Evolutionary conservation across 2,329 filamentous ascomycete species (phyloP).

Genomic region (Hypocreales sp.): DNA sequence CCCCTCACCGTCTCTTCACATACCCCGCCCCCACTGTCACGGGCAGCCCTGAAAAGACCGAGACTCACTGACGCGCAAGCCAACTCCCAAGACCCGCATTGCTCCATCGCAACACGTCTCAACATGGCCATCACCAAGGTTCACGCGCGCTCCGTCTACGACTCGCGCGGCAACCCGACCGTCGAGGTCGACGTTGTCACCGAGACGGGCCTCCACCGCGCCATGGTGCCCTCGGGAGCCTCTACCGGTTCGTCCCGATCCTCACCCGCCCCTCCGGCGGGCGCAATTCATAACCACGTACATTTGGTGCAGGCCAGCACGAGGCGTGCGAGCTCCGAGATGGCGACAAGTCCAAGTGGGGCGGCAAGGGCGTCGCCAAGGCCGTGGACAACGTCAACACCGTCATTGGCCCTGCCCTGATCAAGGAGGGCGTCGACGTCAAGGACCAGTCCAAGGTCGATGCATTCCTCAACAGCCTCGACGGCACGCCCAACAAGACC

Average conservation of each 20-base stretch:
- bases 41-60: not conserved
- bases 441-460: constrained; percentile 78
- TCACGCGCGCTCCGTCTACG: constrained; percentile 90
- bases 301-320: constrained; percentile 52
- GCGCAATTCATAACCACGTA: too few species aligned
- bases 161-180: constrained; percentile 96
- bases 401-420: constrained; percentile 63
- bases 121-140: constrained; percentile 86
- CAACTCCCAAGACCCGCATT: too few species aligned
- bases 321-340: constrained; percentile 86
- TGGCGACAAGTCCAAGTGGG: constrained; percentile 76
- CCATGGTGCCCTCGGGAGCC: constrained; percentile 92
- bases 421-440: constrained; percentile 70
- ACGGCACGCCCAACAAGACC: constrained; percentile 75
- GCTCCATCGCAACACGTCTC: too few species aligned
- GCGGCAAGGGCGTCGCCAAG: constrained; percentile 75
- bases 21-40: constrained; percentile 2
- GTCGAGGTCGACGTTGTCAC: constrained; percentile 97
- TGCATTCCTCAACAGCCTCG: constrained; percentile 71
- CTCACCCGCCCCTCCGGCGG: constrained; percentile 6
- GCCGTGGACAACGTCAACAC: constrained; percentile 78
- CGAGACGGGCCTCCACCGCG: constrained; percentile 90
- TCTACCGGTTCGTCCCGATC: constrained; percentile 59
- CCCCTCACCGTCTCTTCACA: constrained; percentile 1
- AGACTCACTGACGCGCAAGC: too few species aligned